These are phyloP conservation scores for Erysimum pusillum DNA, from an alignment of 441 rosid genomes.

Conservation along the genomic window DNA sequence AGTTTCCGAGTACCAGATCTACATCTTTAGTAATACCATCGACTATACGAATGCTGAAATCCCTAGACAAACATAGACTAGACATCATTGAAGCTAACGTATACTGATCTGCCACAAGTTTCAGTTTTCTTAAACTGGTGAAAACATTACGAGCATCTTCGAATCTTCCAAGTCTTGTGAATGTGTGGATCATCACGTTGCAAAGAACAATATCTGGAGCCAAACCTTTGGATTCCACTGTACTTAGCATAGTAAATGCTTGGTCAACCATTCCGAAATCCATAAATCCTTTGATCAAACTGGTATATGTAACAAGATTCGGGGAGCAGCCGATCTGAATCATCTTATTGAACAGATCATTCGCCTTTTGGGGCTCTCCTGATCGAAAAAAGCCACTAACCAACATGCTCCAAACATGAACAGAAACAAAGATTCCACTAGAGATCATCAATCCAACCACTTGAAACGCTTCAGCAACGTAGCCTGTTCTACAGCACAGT, in stretches of 20 bases:
- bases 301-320: conserved; percentile 69
- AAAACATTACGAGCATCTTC: conserved; percentile 55
- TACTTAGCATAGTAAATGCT: conserved; percentile 55
- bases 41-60: conserved; percentile 16
- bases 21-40: conserved; percentile 48
- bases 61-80: conserved; percentile 49
- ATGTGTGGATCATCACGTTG: conserved; percentile 67
- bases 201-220: conserved; percentile 70
- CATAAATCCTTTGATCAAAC: conserved; percentile 65
- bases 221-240: conserved; percentile 55
- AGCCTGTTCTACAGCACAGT: conserved; percentile 57
- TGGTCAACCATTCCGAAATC: conserved; percentile 56
- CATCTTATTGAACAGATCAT: conserved; percentile 60
- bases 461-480: conserved; percentile 57
- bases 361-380: conserved; percentile 57
- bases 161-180: conserved; percentile 57
- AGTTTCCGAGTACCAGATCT: conserved; percentile 66
- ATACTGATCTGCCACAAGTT: conserved; percentile 69
- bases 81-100: conserved; percentile 69
- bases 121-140: conserved; percentile 39
- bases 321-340: conserved; percentile 61
- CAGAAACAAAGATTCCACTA: conserved; percentile 61
- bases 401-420: conserved; percentile 64
- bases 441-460: conserved; percentile 60
- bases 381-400: conserved; percentile 57